Evolutionary conservation across 176 grass and related monocot genomes (phyloP).

Genomic region (Pharus latifolius): DNA sequence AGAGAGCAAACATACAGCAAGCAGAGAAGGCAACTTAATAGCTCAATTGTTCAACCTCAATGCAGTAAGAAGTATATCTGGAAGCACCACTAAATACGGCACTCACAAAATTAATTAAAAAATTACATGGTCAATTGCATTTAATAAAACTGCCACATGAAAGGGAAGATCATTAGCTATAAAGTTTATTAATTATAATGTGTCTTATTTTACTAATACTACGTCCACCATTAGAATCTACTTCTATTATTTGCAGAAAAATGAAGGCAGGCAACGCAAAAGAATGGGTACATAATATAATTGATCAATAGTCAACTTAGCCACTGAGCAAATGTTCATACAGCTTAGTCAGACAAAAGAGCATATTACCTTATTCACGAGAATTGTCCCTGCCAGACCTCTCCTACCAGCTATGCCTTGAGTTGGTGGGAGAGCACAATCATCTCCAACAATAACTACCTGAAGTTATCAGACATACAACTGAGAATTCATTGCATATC

Average conservation of each 20-base stretch:
- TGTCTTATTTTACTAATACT: neutral
- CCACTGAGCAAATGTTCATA: neutral
- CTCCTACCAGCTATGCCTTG: slow-evolving; percentile 60
- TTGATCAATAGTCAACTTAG: neutral
- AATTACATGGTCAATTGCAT: neutral
- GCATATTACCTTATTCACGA: slow-evolving; percentile 54
- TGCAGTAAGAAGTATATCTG: neutral
- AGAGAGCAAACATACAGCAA: neutral
- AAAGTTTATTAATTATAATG: neutral
- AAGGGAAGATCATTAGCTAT: neutral
- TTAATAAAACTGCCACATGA: neutral
- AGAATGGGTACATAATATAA: neutral
- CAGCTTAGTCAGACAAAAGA: neutral
- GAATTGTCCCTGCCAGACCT: slow-evolving; percentile 65
- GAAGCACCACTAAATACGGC: neutral
- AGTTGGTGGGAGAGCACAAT: slow-evolving; percentile 54
- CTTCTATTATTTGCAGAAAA: neutral
- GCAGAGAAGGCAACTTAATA: neutral
- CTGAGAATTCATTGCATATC: slow-evolving; percentile 9
- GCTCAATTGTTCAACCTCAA: neutral
- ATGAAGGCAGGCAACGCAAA: neutral
- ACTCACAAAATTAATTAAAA: neutral
- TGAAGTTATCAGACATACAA: slow-evolving; percentile 8
- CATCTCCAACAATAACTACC: slow-evolving; percentile 75
- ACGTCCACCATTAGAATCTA: neutral